phyloP scores from a whole-genome alignment of 1,284 basidiomycete genomes.

The Microbotryum intermedium region DNA sequence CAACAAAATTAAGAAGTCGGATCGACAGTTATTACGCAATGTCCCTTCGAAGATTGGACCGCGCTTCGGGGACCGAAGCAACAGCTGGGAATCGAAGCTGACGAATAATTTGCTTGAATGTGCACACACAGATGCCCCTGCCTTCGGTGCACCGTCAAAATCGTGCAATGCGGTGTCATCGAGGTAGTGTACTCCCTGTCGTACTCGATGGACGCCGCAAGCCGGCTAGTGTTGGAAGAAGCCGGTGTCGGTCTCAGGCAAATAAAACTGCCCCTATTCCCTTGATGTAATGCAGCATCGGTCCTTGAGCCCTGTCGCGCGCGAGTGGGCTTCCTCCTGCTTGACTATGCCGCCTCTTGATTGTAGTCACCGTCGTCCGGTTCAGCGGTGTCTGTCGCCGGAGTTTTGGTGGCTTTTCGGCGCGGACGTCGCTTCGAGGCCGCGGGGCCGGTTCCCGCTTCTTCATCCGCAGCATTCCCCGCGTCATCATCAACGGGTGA shows the following conservation, averaged over 20 bases:
- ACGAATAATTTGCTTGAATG: not conserved
- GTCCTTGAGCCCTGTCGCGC: conserved; percentile 48
- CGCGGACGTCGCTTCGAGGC: not conserved
- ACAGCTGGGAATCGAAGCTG: not conserved
- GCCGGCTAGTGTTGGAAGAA: conserved; percentile 38
- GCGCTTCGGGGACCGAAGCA: too few relatives aligned
- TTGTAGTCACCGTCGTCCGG: too few relatives aligned
- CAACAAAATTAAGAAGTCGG: too few relatives aligned
- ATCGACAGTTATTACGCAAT: not conserved
- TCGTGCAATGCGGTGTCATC: conserved; percentile 86
- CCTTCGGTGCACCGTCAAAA: conserved; percentile 89
- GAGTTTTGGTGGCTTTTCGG: conserved; percentile 9
- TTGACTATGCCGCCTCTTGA: too few relatives aligned
- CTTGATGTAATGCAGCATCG: not conserved
- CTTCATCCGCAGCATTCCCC: too few relatives aligned
- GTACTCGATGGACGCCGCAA: conserved; percentile 74
- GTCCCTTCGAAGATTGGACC: not conserved
- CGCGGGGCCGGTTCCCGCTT: too few relatives aligned
- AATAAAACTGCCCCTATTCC: conserved; percentile 22
- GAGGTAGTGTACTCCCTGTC: conserved; percentile 92
- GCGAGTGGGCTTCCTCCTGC: conserved; percentile 56
- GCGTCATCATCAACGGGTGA: too few relatives aligned
- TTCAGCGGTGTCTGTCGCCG: conserved; percentile 1
- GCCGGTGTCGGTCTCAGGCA: conserved; percentile 40
- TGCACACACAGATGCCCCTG: conserved; percentile 73